Evolutionary conservation across 768 basidiomycete genomes (phyloP).

Genomic region (Stropharia rugosoannulata): DNA sequence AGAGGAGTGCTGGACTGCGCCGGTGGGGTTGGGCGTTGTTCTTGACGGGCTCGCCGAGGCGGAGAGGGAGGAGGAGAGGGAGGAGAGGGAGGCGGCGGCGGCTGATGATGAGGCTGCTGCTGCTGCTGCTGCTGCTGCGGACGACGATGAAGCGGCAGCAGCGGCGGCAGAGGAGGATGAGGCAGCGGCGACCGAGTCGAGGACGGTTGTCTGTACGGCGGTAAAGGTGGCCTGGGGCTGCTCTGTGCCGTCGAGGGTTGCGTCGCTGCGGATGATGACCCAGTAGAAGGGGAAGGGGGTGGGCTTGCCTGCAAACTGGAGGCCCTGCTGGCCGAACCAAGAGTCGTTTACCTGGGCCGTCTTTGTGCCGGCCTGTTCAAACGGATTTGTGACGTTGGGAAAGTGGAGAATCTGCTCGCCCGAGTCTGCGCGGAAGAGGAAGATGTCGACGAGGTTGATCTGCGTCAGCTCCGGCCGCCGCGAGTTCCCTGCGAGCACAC

Average conservation of each 20-base stretch:
- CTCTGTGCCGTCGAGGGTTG: conserved; percentile 55
- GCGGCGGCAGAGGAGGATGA: conserved; percentile 44
- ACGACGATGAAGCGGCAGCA: conserved; percentile 52
- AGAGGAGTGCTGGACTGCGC: conserved; percentile 44
- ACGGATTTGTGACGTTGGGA: conserved; percentile 40
- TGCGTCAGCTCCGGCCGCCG: conserved; percentile 65
- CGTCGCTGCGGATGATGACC: conserved; percentile 64
- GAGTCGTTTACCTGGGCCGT: conserved; percentile 65
- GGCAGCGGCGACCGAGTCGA: conserved; percentile 63
- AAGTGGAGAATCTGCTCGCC: conserved; percentile 45
- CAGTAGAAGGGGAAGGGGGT: conserved; percentile 74
- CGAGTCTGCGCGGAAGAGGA: conserved; percentile 75
- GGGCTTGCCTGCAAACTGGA: conserved; percentile 47
- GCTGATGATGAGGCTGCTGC: conserved; percentile 33
- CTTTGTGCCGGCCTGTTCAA: conserved; percentile 53
- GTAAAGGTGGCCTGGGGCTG: conserved; percentile 71
- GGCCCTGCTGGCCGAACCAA: conserved; percentile 66
- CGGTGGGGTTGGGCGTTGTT: conserved; percentile 21
- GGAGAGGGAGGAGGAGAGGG: conserved; percentile 18
- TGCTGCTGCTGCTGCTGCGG: conserved; percentile 28
- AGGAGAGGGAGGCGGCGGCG: conserved; percentile 35
- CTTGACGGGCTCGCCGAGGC: conserved; percentile 20
- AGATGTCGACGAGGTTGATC: conserved; percentile 66
- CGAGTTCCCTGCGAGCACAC: conserved; percentile 71
- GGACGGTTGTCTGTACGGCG: conserved; percentile 62